Conservation (phyloP, 2,329 filamentous ascomycete species). For the Clarireedia monteithiana region DNA sequence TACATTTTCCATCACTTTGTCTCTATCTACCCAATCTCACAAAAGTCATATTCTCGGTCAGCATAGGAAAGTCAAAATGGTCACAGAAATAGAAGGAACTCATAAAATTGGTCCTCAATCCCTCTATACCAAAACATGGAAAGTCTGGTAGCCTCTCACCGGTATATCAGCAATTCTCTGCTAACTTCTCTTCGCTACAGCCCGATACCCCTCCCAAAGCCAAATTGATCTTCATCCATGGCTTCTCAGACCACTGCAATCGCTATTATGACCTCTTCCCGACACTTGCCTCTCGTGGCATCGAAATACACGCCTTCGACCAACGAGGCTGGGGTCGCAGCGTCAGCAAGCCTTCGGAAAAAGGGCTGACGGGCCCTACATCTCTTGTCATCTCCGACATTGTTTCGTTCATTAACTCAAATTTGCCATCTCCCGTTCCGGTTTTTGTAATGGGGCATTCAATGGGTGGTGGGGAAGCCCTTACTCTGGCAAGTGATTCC, state of each 20-base stretch:
- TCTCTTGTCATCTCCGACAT: constrained; percentile 68
- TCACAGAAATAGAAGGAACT: constrained; percentile 26
- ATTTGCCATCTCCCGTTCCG: constrained; percentile 47
- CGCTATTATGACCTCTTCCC: constrained; percentile 71
- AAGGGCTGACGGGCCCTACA: constrained; percentile 69
- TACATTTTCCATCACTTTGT: background rate
- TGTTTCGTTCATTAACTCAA: constrained; percentile 60
- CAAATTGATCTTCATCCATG: constrained; percentile 76
- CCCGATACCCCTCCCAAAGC: constrained; percentile 41
- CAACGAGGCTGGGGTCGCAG: constrained; percentile 85
- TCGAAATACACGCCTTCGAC: constrained; percentile 72
- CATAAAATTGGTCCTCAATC: constrained; percentile 24
- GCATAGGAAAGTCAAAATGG: constrained; percentile 16
- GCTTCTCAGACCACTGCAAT: constrained; percentile 80
- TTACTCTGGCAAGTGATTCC: constrained; percentile 50
- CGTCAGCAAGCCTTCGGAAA: constrained; percentile 51
- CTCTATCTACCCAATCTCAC: background rate
- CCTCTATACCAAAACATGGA: constrained; percentile 30
- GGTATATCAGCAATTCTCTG: background rate
- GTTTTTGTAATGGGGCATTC: constrained; percentile 85
- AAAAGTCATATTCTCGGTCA: background rate
- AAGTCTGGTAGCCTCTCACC: constrained; percentile 14
- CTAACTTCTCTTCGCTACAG: constrained; percentile 11
- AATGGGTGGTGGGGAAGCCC: constrained; percentile 77
- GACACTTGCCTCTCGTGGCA: constrained; percentile 59